Evolutionary conservation across 441 rosid species (phyloP), one percentile per base, ranked within the genome.

Genomic region (Eutrema salsugineum): DNA sequence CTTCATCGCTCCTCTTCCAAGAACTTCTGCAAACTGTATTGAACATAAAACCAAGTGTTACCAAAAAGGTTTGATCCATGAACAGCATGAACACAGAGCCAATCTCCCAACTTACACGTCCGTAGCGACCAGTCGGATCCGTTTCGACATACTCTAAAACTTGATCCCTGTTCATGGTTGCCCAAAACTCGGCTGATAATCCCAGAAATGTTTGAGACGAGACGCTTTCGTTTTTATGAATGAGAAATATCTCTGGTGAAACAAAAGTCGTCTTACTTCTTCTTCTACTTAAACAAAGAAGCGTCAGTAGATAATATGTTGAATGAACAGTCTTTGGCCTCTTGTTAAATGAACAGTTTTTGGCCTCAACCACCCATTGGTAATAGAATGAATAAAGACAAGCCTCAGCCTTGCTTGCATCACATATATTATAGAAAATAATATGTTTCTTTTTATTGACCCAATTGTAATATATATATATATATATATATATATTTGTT

Each of bases 101-200:
- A 5, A 20, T 60, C 53, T 63, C 12, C 1, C 3, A 15, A 84
- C 97, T 85, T 86, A 91, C 98, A 68, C 96, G 89, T 59, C 94
- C 86, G 16, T 93, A 93, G 6, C 97, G 91, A 50, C 90, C 85
- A 2, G 88, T 70, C 1, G 97, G 94, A 79, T 93, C 96, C 24
- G 86, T 89, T 78, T 93, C 97, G 0, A 72, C 88, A 24, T 91
- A 93, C 12, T 79, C 79, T 16, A 11, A 62, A 63, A 54, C 77
- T 53, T 79, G 73, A 66, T 76, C 79, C 19, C 15, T 54, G 54
- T 62, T 54, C 89, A 83, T 86, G 65, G 65, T 51, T 83, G 68
- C 59, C 72, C 46, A 53, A 72, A 72, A 27, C n/a, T 39, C n/a
- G 56, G 30, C 36, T 71, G 72, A 50, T 66, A 55, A 68, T 59